Evolutionary conservation across 108 stramenopile species (phyloP).

Genomic region (Nitzschia palea): DNA sequence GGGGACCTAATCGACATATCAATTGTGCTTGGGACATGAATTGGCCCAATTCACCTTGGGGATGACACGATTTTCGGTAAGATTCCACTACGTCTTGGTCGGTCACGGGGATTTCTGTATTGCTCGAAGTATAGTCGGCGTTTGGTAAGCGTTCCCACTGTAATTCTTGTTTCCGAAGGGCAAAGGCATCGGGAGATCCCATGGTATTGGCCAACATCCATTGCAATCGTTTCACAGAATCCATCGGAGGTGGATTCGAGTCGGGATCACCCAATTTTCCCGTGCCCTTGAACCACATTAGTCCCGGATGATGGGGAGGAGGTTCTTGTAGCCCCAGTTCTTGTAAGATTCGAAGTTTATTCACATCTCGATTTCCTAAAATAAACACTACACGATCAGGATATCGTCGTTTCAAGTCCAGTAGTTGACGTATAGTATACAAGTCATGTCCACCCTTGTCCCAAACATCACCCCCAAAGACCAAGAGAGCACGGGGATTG

Average conservation of each 20-base stretch:
- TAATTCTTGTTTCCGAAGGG: conserved; percentile 64
- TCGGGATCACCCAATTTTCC: conserved; percentile 50
- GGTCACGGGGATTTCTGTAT: not conserved
- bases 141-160: conserved; percentile 30
- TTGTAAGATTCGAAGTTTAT: conserved; percentile 80
- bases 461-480: conserved; percentile 85
- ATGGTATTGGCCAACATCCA: conserved; percentile 81
- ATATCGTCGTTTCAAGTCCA: conserved; percentile 68
- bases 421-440: conserved; percentile 77
- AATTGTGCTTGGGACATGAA: conserved; percentile 66
- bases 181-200: conserved; percentile 83
- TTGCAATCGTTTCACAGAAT: conserved; percentile 58
- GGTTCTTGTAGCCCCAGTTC: conserved; percentile 47
- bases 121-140: not conserved
- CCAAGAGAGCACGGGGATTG: conserved; percentile 25
- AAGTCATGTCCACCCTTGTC: conserved; percentile 87
- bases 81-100: conserved; percentile 76
- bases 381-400: conserved; percentile 77
- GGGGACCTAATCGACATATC: conserved; percentile 46
- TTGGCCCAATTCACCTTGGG: conserved; percentile 69
- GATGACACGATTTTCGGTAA: conserved; percentile 67
- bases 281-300: conserved; percentile 68
- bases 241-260: conserved; percentile 17
- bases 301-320: conserved; percentile 57
- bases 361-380: conserved; percentile 90